A percentile compares a stretch with the other conserved stretches of the same genome.
These are phyloP conservation scores for Tetraselmis chui DNA, from an alignment of 139 green algal species.

Conservation along the genomic window DNA sequence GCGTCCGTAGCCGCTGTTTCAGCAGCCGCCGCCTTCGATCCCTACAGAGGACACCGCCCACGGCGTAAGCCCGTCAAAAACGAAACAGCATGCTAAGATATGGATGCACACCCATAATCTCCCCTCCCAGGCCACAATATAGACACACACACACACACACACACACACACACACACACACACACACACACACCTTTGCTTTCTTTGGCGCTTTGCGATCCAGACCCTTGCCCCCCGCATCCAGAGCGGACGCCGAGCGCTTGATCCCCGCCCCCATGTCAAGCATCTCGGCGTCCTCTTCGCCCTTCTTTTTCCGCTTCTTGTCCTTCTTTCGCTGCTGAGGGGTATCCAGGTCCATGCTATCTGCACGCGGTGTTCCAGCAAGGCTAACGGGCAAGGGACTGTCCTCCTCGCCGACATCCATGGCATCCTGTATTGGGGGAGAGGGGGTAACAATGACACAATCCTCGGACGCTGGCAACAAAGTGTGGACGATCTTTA, in stretches of 20 bases:
- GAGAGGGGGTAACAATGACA: too few species aligned
- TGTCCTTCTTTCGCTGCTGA: background rate
- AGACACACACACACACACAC: too few species aligned
- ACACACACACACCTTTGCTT: background rate
- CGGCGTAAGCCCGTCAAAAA: too few species aligned
- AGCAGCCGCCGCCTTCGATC: too few species aligned
- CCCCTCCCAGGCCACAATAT: too few species aligned
- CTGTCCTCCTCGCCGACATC: background rate
- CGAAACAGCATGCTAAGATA: too few species aligned
- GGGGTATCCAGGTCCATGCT: background rate
- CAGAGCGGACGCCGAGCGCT: background rate
- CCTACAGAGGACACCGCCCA: too few species aligned
- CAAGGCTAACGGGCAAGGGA: background rate
- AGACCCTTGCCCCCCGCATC: background rate
- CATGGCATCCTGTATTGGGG: background rate
- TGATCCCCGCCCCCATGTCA: background rate
- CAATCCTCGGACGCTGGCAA: too few species aligned
- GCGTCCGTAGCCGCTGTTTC: too few species aligned
- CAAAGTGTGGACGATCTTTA: too few species aligned
- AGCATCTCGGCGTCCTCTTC: background rate
- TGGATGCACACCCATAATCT: too few species aligned
- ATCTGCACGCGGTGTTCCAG: background rate
- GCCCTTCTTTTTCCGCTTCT: slow-evolving; percentile 5
- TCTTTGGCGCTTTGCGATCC: background rate
- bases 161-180: too few species aligned